These are phyloP conservation scores for Penicillium sp. DNA, from an alignment of 2,329 filamentous ascomycete species.

Conservation along the genomic window DNA sequence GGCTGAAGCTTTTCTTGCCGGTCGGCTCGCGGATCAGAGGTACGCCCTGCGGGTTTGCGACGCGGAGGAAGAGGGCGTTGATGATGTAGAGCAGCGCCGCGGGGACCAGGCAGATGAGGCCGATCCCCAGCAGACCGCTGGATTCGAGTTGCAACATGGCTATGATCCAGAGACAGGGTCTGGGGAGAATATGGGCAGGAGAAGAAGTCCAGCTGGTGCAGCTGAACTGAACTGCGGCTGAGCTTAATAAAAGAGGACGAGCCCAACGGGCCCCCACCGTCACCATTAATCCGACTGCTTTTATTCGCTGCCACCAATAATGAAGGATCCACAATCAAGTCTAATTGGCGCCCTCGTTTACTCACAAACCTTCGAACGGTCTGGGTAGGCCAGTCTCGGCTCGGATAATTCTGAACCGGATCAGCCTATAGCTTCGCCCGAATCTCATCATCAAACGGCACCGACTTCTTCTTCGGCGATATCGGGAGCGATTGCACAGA, in stretches of 20 bases:
- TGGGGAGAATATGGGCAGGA: background rate
- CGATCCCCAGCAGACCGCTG: background rate
- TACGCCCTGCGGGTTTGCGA: background rate
- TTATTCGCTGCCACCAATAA: no score
- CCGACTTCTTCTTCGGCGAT: background rate
- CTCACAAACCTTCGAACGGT: no score
- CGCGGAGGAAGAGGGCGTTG: slow-evolving; percentile 7
- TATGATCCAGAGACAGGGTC: no score
- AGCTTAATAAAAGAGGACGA: no score
- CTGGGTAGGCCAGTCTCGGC: no score
- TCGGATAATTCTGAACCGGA: no score
- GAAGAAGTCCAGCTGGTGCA: no score
- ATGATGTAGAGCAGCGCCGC: slow-evolving; percentile 4
- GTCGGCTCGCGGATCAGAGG: slow-evolving; percentile 4
- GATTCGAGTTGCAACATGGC: background rate
- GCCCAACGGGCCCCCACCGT: no score
- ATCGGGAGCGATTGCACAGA: background rate
- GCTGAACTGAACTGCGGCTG: background rate
- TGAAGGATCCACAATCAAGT: no score
- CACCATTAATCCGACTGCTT: no score
- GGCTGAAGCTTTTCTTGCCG: slow-evolving; percentile 9
- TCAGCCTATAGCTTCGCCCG: background rate
- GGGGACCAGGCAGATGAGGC: background rate
- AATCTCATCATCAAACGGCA: background rate
- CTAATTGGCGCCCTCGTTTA: no score